Percentiles rank a stretch among this genome's conserved stretches.
phyloP scores from a whole-genome alignment of 306 rosid genomes.

The Cucurbita argyrosperma region DNA sequence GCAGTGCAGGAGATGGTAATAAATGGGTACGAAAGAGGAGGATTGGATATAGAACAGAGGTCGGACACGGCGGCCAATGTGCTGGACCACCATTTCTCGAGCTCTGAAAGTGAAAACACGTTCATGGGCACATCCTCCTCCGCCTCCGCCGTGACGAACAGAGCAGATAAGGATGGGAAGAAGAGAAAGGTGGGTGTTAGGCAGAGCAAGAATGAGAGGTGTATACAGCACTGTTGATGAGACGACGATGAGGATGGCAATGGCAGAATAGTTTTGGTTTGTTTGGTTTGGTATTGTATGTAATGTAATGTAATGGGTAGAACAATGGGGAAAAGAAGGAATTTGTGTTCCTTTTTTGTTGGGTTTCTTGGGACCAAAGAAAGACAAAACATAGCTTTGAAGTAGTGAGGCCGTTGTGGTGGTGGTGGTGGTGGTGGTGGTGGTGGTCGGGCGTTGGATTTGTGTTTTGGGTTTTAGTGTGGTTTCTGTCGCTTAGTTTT shows the following conservation, averaged over 20 bases:
- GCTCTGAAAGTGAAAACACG: conserved; percentile 60
- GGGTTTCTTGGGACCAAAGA: conserved; percentile 19
- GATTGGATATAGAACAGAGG: conserved; percentile 33
- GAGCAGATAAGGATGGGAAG: conserved; percentile 34
- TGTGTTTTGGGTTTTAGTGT: conserved; percentile 22
- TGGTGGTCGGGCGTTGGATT: conserved; percentile 6
- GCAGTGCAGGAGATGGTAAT: conserved; percentile 34
- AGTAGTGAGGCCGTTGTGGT: conserved; percentile 10
- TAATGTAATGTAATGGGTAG: not conserved
- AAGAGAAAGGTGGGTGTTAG: conserved; percentile 26
- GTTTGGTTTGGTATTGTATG: not conserved
- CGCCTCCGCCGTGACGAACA: not conserved
- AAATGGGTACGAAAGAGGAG: conserved; percentile 41
- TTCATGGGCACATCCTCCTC: too few relatives aligned
- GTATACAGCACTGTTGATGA: conserved; percentile 18
- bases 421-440: conserved; percentile 15
- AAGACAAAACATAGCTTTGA: conserved; percentile 66
- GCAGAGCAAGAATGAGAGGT: conserved; percentile 21
- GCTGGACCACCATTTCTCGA: conserved; percentile 56
- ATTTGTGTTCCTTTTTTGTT: conserved; percentile 13
- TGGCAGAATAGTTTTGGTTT: too few relatives aligned
- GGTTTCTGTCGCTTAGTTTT: conserved; percentile 32
- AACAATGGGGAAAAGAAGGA: conserved; percentile 7
- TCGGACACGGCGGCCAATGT: conserved; percentile 62
- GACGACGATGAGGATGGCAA: not conserved